phyloP scores from a whole-genome alignment of 2,329 filamentous ascomycete genomes.

The Chaetomiaceae sp. region DNA sequence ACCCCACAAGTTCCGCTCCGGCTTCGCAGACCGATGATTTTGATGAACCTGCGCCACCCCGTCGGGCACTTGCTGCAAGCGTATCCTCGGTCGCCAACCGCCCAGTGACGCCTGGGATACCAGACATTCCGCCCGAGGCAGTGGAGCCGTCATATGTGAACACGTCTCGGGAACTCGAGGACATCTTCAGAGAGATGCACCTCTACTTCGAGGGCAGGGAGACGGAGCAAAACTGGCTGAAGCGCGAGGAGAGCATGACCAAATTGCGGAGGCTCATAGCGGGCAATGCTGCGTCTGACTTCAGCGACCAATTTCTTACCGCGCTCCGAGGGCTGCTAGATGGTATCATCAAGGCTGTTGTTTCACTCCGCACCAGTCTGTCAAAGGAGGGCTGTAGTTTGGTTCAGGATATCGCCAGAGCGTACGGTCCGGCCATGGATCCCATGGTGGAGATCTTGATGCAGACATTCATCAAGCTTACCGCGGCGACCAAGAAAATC shows the following conservation, averaged over 20 bases:
- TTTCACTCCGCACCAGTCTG: slow-evolving; percentile 81
- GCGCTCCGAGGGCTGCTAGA: slow-evolving; percentile 73
- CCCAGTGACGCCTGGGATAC: slow-evolving; percentile 53
- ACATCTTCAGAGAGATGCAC: slow-evolving; percentile 77
- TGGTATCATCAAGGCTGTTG: slow-evolving; percentile 80
- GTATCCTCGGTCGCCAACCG: slow-evolving; percentile 50
- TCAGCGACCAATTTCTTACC: slow-evolving; percentile 63
- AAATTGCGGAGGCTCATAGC: slow-evolving; percentile 74
- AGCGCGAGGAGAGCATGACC: slow-evolving; percentile 73
- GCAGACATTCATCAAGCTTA: slow-evolving; percentile 85
- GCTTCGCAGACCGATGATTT: slow-evolving; percentile 38
- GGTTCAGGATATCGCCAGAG: slow-evolving; percentile 77
- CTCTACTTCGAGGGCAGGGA: slow-evolving; percentile 81
- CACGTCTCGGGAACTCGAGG: slow-evolving; percentile 81
- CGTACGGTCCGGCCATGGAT: slow-evolving; percentile 74
- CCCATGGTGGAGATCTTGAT: slow-evolving; percentile 86
- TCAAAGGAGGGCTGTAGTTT: slow-evolving; percentile 81
- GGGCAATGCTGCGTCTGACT: slow-evolving; percentile 79
- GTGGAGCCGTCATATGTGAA: slow-evolving; percentile 82
- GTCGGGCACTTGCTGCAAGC: slow-evolving; percentile 45
- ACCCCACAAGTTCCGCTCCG: slow-evolving; percentile 42
- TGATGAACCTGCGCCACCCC: slow-evolving; percentile 33
- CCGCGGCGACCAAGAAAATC: slow-evolving; percentile 88
- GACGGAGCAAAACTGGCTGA: slow-evolving; percentile 85
- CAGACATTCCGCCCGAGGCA: slow-evolving; percentile 61